These are phyloP conservation scores for Piloderma croceum DNA, from an alignment of 768 basidiomycete species.

Conservation along the genomic window DNA sequence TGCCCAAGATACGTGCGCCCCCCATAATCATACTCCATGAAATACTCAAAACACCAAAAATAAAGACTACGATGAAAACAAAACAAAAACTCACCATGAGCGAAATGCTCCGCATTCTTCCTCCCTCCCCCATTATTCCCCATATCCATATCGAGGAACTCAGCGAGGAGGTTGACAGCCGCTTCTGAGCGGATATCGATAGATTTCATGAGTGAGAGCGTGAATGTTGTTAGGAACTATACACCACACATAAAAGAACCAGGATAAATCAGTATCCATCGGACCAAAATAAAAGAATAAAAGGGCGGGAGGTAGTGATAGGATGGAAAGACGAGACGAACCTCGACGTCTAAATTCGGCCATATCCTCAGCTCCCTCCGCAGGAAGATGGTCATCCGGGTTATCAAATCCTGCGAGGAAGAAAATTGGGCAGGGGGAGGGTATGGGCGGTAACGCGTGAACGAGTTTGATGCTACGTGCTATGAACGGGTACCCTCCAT, in stretches of 20 bases:
- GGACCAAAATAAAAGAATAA: background rate
- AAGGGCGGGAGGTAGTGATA: background rate
- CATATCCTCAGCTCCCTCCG: constrained; percentile 85
- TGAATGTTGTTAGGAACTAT: constrained; percentile 86
- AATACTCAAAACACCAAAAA: no score
- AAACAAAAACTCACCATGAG: constrained; percentile 63
- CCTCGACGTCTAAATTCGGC: constrained; percentile 87
- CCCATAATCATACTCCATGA: no score
- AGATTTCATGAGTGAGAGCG: constrained; percentile 83
- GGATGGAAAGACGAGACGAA: constrained; percentile 25
- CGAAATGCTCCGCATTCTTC: constrained; percentile 86
- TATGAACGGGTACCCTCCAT: constrained; percentile 23
- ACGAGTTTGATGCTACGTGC: constrained; percentile 88
- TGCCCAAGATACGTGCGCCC: no score
- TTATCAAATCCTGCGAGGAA: constrained; percentile 66
- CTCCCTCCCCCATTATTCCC: constrained; percentile 54
- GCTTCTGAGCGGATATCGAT: constrained; percentile 90
- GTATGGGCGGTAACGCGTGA: constrained; percentile 83
- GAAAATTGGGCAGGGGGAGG: constrained; percentile 84
- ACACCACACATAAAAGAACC: no score
- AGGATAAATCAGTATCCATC: no score
- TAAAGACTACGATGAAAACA: background rate
- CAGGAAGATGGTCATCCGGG: constrained; percentile 73
- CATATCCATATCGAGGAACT: constrained; percentile 87
- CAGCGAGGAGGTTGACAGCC: constrained; percentile 76